Base-by-base conservation (phyloP, 441 rosid genomes). In the Corymbia calophylla region DNA sequence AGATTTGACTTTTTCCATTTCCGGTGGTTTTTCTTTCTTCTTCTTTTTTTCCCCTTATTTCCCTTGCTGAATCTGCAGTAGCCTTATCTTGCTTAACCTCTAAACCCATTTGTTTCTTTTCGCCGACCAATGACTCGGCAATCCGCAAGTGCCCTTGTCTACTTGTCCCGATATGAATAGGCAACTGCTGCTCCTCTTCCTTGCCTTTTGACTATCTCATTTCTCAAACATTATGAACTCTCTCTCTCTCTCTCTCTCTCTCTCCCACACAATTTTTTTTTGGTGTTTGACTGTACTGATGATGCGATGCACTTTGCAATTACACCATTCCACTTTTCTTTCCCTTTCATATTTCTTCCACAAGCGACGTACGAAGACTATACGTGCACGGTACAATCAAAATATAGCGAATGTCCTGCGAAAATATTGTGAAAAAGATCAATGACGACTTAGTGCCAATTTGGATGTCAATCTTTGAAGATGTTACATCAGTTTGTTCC, bases 101-200 rank as follows among this genome's bases (percentile, higher is more conserved):
- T 73, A 89, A 88, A 58, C 64, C 86, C 84, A 39, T 47, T 25
- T 3, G 32, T 54, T 88, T 90, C 53, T 86, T 89, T 93, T 91
- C 93, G 96, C 92, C 93, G 91, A 93, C 90, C 93, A 91, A 93
- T 91, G 90, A 92, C 88, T 93, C 90, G 93, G 95, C 95, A 94
- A 62, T 35, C 92, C 93, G 91, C 90, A 90, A 91, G 91, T 89
- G 80, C n/a, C 88, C 62, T 91, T 92, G 94, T 92, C 94, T 90
- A 90, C 6, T 93, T 97, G 99, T 97, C 98, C 96, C 95, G 87
- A 77, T 88, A 92, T 93, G 88, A 85, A 94, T 89, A 92, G 95
- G 93, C 96, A 94, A 47, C 91, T 29, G 68, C 89, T 87, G 82
- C 89, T 68, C 13, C 92, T 86, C 92, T 91, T 88, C 89, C 91